Conservation (phyloP, 768 basidiomycete genomes). For the Lactarius hengduanensis region DNA sequence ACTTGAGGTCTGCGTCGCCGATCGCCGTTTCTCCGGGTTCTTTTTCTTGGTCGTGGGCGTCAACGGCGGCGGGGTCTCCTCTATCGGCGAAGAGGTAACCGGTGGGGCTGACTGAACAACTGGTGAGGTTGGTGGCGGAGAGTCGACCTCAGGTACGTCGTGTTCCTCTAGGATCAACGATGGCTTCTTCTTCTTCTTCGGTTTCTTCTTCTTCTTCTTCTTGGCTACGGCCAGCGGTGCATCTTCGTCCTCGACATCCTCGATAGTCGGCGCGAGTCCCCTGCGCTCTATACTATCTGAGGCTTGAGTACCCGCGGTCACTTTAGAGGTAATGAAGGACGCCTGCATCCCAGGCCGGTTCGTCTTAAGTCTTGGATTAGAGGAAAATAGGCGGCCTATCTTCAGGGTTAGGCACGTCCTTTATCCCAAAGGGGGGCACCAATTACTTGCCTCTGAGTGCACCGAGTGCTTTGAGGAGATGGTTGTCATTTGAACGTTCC, state of each 20-base stretch:
- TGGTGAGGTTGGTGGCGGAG: constrained; percentile 29
- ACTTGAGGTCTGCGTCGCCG: constrained; percentile 24
- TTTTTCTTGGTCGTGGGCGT: constrained; percentile 14
- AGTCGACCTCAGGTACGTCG: constrained; percentile 28
- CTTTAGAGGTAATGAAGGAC: neutral
- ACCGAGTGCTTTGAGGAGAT: constrained; percentile 74
- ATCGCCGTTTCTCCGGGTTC: constrained; percentile 17
- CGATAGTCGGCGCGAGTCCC: constrained; percentile 54
- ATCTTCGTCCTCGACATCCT: constrained; percentile 74
- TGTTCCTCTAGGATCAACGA: constrained; percentile 31
- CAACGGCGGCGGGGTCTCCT: neutral
- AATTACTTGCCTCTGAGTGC: constrained; percentile 60
- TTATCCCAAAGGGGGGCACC: neutral
- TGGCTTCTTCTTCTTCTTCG: constrained; percentile 63
- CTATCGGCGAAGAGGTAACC: neutral
- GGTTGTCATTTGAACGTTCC: constrained; percentile 64
- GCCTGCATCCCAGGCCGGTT: constrained; percentile 14
- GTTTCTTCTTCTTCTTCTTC: constrained; percentile 78
- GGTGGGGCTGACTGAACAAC: constrained; percentile 15
- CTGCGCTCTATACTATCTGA: constrained; percentile 24
- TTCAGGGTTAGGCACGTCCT: neutral
- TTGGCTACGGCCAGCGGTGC: constrained; percentile 39
- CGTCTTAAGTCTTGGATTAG: constrained; percentile 19
- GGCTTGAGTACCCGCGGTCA: neutral
- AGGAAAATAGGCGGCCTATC: constrained; percentile 63